Base-by-base conservation (phyloP, 2,329 filamentous ascomycete species). In the Aspergillaceae sp. region DNA sequence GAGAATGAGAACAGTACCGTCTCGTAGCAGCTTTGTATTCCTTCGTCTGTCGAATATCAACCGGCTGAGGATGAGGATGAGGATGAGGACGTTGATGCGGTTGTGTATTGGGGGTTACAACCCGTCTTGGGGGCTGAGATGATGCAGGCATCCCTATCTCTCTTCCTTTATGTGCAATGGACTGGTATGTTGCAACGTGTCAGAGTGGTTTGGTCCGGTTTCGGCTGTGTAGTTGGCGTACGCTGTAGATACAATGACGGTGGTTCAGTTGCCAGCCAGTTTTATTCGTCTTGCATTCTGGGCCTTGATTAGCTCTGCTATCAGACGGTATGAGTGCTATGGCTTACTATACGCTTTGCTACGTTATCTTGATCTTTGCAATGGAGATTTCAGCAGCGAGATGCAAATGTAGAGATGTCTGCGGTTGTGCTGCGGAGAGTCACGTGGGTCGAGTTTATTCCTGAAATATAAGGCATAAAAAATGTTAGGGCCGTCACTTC, bases 21-120 rank as follows among this genome's bases (percentile, higher is more conserved):
- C 67, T 58, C 28, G 66, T 63, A 48, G 63, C 62, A 48, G 51
- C 46, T 48, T 68, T 69, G 51, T 70, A 70, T 51, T 66, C 61
- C 45, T 62, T 65, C n/a, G 67, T 70, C 48, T 67, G 52, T 40
- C 64, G 63, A 36, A 70, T 64, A 55, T 70, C 66, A 26, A 51
- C 42, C 19, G 51, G 50, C 10, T 34, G 51, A 7, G 41, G 53
- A 29, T 37, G 54, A 36, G 45, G 49, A 42, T 34, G 46, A 9
- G 35, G 45, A 29, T 41, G 49, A 28, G 37, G 45, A 43, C 47
- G 51, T 11, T 46, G 51, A 32, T 37, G 47, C 19, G 42, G 45
- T 27, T 3, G 28, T 19, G 38, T 38, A 5, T 46, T 30, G 32
- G 42, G 48, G 37, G 50, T 43, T 43, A 54, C 34, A 8, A 56